Evolutionary conservation across 306 rosid species (phyloP).

Genomic region (Amphicarpaea edgeworthii): DNA sequence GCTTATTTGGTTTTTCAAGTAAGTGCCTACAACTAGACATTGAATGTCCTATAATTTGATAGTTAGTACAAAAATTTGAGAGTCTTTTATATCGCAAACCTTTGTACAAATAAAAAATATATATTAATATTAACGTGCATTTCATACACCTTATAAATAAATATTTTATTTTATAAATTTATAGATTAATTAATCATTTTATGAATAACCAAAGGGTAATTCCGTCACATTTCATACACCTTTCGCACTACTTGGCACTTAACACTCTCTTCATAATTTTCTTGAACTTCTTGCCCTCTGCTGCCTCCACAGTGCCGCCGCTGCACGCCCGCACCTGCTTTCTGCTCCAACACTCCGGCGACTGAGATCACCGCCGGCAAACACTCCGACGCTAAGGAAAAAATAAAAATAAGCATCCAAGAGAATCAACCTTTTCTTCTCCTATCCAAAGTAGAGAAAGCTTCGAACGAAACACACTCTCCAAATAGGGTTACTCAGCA

Average conservation of each 20-base stretch:
- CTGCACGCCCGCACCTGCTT: neutral
- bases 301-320: neutral
- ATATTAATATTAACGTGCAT: too few species aligned
- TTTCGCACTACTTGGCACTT: neutral
- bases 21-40: too few species aligned
- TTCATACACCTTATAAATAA: too few species aligned
- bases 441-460: conserved; percentile 5
- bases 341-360: neutral
- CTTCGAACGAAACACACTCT: neutral
- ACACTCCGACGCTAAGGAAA: neutral
- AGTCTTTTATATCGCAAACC: too few species aligned
- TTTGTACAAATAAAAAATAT: too few species aligned
- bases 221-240: neutral
- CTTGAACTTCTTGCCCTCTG: neutral
- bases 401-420: neutral
- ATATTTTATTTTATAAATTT: too few species aligned
- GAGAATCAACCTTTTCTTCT: neutral
- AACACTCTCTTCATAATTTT: neutral
- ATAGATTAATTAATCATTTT: too few species aligned
- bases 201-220: neutral
- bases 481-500: neutral
- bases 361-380: neutral
- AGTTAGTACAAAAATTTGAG: too few species aligned
- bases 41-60: too few species aligned
- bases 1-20: too few species aligned